phyloP scores from a whole-genome alignment of 2,329 filamentous ascomycete species.

The Rachicladosporium sp. region DNA sequence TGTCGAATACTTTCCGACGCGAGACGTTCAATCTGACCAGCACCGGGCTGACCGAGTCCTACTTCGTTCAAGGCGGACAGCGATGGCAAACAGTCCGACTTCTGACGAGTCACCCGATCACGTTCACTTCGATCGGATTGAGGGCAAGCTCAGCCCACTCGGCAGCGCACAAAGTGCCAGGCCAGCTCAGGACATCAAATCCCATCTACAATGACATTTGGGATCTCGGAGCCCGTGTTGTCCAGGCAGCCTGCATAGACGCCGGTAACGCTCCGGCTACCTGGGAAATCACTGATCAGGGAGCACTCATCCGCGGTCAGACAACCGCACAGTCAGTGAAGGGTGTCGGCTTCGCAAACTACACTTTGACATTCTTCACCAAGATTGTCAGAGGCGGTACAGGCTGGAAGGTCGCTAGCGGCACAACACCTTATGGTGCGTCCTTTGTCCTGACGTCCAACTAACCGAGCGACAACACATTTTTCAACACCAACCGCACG shows the following conservation, averaged over 20 bases:
- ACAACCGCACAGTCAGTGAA: slow-evolving; percentile 19
- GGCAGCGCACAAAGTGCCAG: slow-evolving; percentile 17
- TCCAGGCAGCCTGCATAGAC: slow-evolving; percentile 26
- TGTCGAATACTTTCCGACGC: slow-evolving; percentile 26
- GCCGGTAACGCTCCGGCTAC: slow-evolving; percentile 24
- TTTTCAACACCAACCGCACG: slow-evolving; percentile 25
- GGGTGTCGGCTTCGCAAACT: slow-evolving; percentile 19
- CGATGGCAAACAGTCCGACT: slow-evolving; percentile 29
- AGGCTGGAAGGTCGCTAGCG: slow-evolving; percentile 26
- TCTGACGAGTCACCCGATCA: slow-evolving; percentile 23
- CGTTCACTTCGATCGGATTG: slow-evolving; percentile 23
- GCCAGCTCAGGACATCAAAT: slow-evolving; percentile 21
- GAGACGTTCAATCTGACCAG: slow-evolving; percentile 29
- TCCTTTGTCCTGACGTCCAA: slow-evolving; percentile 18
- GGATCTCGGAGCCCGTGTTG: slow-evolving; percentile 26
- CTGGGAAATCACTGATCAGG: slow-evolving; percentile 24
- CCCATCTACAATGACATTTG: slow-evolving; percentile 25
- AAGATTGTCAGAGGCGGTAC: slow-evolving; percentile 28
- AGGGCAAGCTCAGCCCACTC: slow-evolving; percentile 17
- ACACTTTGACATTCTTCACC: slow-evolving; percentile 26
- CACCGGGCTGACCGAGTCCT: slow-evolving; percentile 19
- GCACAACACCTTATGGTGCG: slow-evolving; percentile 8
- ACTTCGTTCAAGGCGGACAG: slow-evolving; percentile 30
- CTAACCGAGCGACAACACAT: slow-evolving; percentile 14
- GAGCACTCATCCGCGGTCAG: slow-evolving; percentile 25